Evolutionary conservation across 176 grass and related monocot genomes (phyloP).

Genomic region (Guadua angustifolia): DNA sequence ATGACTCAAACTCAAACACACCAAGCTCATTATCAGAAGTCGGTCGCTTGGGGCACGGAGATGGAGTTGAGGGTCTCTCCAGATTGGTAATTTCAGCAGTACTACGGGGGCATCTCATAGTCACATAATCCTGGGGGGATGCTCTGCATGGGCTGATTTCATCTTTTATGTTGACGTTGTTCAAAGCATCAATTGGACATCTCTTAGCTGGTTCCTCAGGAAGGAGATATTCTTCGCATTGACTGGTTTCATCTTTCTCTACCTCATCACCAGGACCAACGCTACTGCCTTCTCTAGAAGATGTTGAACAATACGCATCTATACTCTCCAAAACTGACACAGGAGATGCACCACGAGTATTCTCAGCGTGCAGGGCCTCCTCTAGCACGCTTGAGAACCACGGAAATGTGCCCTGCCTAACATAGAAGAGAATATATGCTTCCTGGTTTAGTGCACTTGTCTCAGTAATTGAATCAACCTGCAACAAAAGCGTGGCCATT

Average conservation of each 20-base stretch:
- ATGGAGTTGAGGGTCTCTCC: constrained; percentile 48
- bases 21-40: neutral
- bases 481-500: constrained; percentile 28
- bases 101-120: neutral
- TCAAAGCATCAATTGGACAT: constrained; percentile 23
- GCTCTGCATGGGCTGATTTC: constrained; percentile 31
- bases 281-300: constrained; percentile 40
- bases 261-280: constrained; percentile 24
- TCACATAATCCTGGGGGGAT: constrained; percentile 21
- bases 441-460: constrained; percentile 55
- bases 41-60: neutral
- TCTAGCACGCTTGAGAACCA: constrained; percentile 84
- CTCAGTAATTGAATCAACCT: constrained; percentile 71
- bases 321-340: constrained; percentile 69
- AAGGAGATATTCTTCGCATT: constrained; percentile 23
- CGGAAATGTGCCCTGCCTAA: constrained; percentile 69
- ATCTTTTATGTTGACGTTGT: constrained; percentile 11
- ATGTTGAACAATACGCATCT: constrained; percentile 43
- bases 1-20: constrained; percentile 44
- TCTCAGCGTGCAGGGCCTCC: constrained; percentile 35
- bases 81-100: constrained; percentile 21
- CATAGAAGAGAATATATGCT: constrained; percentile 92
- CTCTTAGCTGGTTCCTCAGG: constrained; percentile 25
- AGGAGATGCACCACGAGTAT: constrained; percentile 57
- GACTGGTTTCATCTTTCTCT: constrained; percentile 39